These are phyloP conservation scores for Nicotiana knightiana DNA, from an alignment of 257 asterid genomes.

Conservation along the genomic window DNA sequence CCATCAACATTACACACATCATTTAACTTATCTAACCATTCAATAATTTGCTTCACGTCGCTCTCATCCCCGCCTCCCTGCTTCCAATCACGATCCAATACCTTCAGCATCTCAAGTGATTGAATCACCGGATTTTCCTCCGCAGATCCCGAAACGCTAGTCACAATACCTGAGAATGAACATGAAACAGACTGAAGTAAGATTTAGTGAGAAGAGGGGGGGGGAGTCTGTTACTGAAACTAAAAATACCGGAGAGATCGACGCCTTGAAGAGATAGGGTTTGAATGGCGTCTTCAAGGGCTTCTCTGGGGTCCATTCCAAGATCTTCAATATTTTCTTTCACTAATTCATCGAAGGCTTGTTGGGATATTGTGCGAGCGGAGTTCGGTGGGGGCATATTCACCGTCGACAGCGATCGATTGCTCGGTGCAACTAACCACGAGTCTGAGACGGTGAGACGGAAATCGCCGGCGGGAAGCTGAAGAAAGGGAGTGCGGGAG, in stretches of 20 bases:
- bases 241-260: slow-evolving; percentile 62
- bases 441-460: not conserved
- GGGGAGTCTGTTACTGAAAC: not conserved
- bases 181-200: not conserved
- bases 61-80: slow-evolving; percentile 20
- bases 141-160: slow-evolving; percentile 60
- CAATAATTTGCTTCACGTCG: slow-evolving; percentile 22
- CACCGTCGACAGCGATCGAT: not conserved
- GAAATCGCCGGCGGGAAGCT: not conserved
- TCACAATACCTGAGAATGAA: slow-evolving; percentile 49
- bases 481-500: not conserved
- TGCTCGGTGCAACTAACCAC: not conserved
- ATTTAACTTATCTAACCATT: slow-evolving; percentile 42
- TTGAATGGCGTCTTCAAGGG: slow-evolving; percentile 80
- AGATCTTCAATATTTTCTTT: slow-evolving; percentile 85
- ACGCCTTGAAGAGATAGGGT: slow-evolving; percentile 92
- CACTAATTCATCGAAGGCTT: slow-evolving; percentile 90
- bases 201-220: not conserved
- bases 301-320: slow-evolving; percentile 86
- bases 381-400: slow-evolving; percentile 56
- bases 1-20: slow-evolving; percentile 42
- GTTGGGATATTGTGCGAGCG: slow-evolving; percentile 70
- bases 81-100: slow-evolving; percentile 10
- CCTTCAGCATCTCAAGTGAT: slow-evolving; percentile 50
- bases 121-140: slow-evolving; percentile 58